Percentiles rank a stretch among this genome's conserved stretches.
phyloP scores from a whole-genome alignment of 768 basidiomycete genomes.

The Lentinula detonsa region DNA sequence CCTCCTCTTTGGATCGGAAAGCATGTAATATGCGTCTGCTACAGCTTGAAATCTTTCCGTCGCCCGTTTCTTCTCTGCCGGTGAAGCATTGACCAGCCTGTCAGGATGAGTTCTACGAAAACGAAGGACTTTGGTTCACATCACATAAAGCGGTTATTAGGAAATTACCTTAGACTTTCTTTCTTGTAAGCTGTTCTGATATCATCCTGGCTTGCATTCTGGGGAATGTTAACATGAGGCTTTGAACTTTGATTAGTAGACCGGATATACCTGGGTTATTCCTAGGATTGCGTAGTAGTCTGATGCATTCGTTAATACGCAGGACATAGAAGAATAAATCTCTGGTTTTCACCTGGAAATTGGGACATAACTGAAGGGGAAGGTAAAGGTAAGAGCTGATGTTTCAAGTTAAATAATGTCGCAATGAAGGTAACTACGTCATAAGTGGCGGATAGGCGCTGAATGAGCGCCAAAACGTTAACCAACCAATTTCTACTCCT shows the following conservation, averaged over 20 bases:
- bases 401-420: neutral
- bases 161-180: constrained; percentile 63
- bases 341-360: neutral
- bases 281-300: constrained; percentile 3
- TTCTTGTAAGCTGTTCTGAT: constrained; percentile 73
- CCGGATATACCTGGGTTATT: neutral
- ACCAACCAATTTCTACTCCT: too few species aligned
- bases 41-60: constrained; percentile 86
- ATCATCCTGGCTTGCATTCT: constrained; percentile 61
- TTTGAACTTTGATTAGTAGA: neutral
- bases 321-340: neutral
- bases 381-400: neutral
- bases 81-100: constrained; percentile 62
- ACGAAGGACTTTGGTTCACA: constrained; percentile 12
- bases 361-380: neutral
- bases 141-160: neutral
- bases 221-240: constrained; percentile 24
- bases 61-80: constrained; percentile 62
- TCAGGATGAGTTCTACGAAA: constrained; percentile 80
- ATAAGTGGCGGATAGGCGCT: neutral
- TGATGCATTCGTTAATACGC: neutral
- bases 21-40: constrained; percentile 91
- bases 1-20: constrained; percentile 72
- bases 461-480: too few species aligned
- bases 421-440: neutral